phyloP scores from a whole-genome alignment of 441 rosid genomes.

The Arabidopsis lyrata region DNA sequence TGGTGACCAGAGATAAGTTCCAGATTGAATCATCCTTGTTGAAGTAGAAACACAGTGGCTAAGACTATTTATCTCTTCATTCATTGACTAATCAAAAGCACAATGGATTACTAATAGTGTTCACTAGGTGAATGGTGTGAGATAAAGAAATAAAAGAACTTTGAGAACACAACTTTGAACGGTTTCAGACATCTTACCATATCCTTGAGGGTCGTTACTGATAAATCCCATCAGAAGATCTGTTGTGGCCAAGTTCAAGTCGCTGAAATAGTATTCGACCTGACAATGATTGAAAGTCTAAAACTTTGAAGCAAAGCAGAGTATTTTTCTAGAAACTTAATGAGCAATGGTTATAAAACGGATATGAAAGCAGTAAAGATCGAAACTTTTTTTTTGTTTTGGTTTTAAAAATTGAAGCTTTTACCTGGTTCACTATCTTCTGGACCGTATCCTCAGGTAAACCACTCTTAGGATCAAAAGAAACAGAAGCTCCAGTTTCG shows the following conservation, averaged over 20 bases:
- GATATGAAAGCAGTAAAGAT: background rate
- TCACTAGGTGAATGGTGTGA: too few species aligned
- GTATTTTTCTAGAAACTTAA: background rate
- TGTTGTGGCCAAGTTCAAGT: conserved; percentile 95
- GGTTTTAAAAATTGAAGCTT: background rate
- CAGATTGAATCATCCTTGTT: too few species aligned
- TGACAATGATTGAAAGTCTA: conserved; percentile 42
- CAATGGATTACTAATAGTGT: too few species aligned
- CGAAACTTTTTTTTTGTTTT: background rate
- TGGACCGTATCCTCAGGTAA: conserved; percentile 66
- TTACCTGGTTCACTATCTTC: conserved; percentile 86
- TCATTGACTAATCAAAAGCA: too few species aligned
- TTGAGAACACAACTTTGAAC: too few species aligned
- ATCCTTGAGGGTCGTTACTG: conserved; percentile 91
- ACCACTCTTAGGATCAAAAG: conserved; percentile 50
- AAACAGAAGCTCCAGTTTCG: conserved; percentile 25
- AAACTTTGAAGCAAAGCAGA: background rate
- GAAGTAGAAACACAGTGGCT: too few species aligned
- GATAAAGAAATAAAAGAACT: too few species aligned
- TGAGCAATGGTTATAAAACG: background rate
- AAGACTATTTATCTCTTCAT: too few species aligned
- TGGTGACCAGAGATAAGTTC: too few species aligned
- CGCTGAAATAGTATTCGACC: conserved; percentile 98
- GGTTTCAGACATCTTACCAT: conserved; percentile 56
- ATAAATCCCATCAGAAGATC: conserved; percentile 94